A percentile compares a stretch with the other conserved stretches of the same genome.
These are phyloP conservation scores for Cytospora piceicola DNA, from an alignment of 2,329 filamentous ascomycete genomes.

Conservation along the genomic window DNA sequence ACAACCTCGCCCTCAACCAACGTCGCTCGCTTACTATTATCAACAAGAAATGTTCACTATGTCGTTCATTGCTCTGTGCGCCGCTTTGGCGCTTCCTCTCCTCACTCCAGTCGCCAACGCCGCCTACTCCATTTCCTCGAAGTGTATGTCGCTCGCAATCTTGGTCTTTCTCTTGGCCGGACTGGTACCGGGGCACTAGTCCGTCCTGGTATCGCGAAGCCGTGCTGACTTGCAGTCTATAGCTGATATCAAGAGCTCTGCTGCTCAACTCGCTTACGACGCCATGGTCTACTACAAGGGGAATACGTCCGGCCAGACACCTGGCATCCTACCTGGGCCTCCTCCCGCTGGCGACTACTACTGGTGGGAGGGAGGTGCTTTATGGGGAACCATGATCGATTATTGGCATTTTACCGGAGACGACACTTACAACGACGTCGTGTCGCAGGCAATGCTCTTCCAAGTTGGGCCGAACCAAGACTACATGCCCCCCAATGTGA, in stretches of 20 bases:
- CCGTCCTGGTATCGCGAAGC: slow-evolving; percentile 11
- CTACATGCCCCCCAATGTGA: slow-evolving; percentile 78
- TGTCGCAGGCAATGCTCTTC: slow-evolving; percentile 60
- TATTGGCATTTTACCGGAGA: slow-evolving; percentile 73
- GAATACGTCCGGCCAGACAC: slow-evolving; percentile 50
- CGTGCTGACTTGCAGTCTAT: slow-evolving; percentile 11
- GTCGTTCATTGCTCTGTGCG: slow-evolving; percentile 19
- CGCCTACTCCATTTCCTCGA: slow-evolving; percentile 25
- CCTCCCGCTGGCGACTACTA: slow-evolving; percentile 63
- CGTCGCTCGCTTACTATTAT: slow-evolving; percentile 22
- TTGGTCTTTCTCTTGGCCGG: slow-evolving; percentile 1
- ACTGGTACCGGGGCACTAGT: slow-evolving; percentile 9
- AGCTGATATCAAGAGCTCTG: slow-evolving; percentile 53
- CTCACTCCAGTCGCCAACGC: slow-evolving; percentile 21
- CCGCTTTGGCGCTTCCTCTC: slow-evolving; percentile 23
- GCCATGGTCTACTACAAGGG: slow-evolving; percentile 56
- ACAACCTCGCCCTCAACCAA: not conserved
- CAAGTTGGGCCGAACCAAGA: slow-evolving; percentile 75
- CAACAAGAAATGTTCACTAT: slow-evolving; percentile 9
- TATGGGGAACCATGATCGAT: slow-evolving; percentile 71
- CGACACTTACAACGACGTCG: slow-evolving; percentile 61
- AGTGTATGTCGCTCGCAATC: slow-evolving; percentile 17
- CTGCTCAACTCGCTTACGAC: slow-evolving; percentile 54
- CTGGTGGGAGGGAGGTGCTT: slow-evolving; percentile 74
- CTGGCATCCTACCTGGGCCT: slow-evolving; percentile 61